Evolutionary conservation across 352 stramenopile species (phyloP), one percentile per base, ranked within the genome.

Genomic region (Globisporangium alternatum): DNA sequence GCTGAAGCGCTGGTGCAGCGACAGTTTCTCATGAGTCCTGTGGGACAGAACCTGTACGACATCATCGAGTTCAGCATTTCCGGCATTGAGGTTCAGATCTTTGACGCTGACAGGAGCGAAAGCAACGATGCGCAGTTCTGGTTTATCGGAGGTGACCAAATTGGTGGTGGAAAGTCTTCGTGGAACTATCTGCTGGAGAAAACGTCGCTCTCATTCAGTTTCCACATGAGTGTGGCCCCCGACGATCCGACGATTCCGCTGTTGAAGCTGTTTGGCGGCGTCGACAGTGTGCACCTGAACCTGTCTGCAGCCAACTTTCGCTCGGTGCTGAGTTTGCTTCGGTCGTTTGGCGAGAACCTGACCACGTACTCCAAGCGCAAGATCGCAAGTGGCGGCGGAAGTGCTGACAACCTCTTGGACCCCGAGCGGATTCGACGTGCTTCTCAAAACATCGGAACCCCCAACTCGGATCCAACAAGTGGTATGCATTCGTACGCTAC

Each of bases 221-320:
- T 94, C 45, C 85, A 83, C 63, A 80, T 88, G 45, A 95, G 87
- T 39, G 83, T 95, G 8, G 79, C 85, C 5, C 81, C 85, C 2
- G 81, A 89, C 66, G 87, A 95, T 45, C 85, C 83, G 1, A 90
- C 78, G 8, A 88, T 92, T 54, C 81, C 87, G 41, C 72, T 95
- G 13, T 55, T 93, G 9, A 95, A 94, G 60, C 62, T 94, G 15
- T 77, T 86, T 58, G 87, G 87, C 31, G 80, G 78, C 9, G 74
- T 95, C 8, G 76, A 90, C 33, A 86, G 71, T 33, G 78, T 95
- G 15, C 76, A 83, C 28, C 43, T 94, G 31, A 91, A 90, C 66
- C 63, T 95, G n/a, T 89, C 83, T 2, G 71, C 77, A 13, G 69
- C 68, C 31, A 89, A 69, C 56, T 94, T 90, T 53, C 71, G 72